phyloP scores from a whole-genome alignment of 2,329 filamentous ascomycete genomes.

The Aspergillus sergii region DNA sequence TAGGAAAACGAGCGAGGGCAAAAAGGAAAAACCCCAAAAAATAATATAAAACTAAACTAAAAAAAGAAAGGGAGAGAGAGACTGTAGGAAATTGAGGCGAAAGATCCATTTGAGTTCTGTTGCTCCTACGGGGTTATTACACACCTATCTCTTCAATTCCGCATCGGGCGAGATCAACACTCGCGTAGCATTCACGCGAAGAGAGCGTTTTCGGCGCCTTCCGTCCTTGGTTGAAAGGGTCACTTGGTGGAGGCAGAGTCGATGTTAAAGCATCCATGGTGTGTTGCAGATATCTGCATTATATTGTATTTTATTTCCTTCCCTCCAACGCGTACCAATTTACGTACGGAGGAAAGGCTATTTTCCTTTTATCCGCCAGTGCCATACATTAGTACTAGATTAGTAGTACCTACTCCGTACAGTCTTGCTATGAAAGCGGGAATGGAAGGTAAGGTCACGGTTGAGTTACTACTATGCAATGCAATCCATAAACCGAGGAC shows the following conservation, averaged over 20 bases:
- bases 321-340: background rate
- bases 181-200: background rate
- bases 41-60: no score
- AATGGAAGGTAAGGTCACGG: no score
- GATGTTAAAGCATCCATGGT: background rate
- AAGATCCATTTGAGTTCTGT: slow-evolving; percentile 15
- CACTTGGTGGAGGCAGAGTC: background rate
- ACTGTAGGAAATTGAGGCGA: background rate
- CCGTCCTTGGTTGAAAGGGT: slow-evolving; percentile 11
- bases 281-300: background rate
- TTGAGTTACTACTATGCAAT: background rate
- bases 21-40: background rate
- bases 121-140: background rate
- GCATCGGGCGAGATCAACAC: slow-evolving; percentile 10
- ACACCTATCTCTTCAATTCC: slow-evolving; percentile 8
- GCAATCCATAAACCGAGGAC: slow-evolving; percentile 10
- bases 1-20: background rate
- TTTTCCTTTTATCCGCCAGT: background rate
- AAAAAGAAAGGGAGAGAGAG: slow-evolving; percentile 12
- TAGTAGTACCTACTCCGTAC: background rate
- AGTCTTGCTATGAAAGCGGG: no score
- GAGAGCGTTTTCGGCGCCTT: slow-evolving; percentile 20
- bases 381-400: background rate
- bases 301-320: background rate
- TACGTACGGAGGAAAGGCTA: background rate